phyloP scores from a whole-genome alignment of 192 early-diverging fungal species.

The Cetraspora pellucida region DNA sequence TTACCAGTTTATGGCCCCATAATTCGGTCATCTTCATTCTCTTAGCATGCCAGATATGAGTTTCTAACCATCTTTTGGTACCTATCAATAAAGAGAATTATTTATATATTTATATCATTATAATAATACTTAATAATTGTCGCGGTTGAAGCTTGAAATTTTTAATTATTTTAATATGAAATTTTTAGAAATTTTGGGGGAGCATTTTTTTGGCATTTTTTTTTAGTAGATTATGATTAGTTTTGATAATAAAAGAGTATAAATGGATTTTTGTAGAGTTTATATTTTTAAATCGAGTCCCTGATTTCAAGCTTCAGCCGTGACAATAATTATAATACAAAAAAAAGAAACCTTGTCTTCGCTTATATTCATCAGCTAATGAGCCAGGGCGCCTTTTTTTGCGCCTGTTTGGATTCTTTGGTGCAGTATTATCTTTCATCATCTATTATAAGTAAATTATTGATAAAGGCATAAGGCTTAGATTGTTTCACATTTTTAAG shows the following conservation, averaged over 20 bases:
- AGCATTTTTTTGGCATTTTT: no score
- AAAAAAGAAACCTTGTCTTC: conserved; percentile 6
- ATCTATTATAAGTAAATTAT: conserved; percentile 20
- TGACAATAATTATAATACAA: no score
- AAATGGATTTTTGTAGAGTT: no score
- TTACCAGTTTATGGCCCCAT: conserved; percentile 80
- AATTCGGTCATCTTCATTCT: conserved; percentile 90
- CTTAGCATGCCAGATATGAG: conserved; percentile 98
- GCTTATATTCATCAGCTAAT: conserved; percentile 18
- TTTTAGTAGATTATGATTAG: no score
- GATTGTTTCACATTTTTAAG: background rate
- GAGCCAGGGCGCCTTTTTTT: conserved; percentile 24
- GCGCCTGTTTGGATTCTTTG: conserved; percentile 3
- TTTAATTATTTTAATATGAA: no score
- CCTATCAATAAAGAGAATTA: background rate
- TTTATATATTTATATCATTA: background rate
- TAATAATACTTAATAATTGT: no score
- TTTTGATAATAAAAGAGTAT: no score
- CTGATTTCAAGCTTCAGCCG: no score
- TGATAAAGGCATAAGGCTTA: background rate
- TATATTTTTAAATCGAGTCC: no score
- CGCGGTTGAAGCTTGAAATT: no score
- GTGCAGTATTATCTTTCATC: conserved; percentile 10
- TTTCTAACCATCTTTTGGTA: conserved; percentile 87
- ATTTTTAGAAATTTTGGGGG: no score